These are phyloP conservation scores for Pseudomassariella vexata DNA, from an alignment of 2,329 filamentous ascomycete genomes.

Conservation along the genomic window DNA sequence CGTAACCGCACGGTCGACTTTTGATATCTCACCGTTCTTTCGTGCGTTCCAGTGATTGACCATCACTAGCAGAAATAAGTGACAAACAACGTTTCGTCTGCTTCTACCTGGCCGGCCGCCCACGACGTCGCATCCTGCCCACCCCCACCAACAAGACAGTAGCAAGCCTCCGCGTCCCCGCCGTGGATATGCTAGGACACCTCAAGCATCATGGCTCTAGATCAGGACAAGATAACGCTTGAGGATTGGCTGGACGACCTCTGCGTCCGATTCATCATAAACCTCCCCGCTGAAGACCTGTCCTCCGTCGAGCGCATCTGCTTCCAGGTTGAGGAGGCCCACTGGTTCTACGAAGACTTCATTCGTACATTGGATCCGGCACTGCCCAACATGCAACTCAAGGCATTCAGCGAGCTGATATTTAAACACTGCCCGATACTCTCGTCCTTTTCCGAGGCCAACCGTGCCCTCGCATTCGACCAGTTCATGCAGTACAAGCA, in stretches of 20 bases:
- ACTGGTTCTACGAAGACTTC: conserved; percentile 99
- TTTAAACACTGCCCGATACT: conserved; percentile 92
- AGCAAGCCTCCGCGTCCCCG: conserved; percentile 1
- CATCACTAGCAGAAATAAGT: too few species aligned
- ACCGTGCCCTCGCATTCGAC: conserved; percentile 78
- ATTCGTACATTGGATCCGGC: conserved; percentile 82
- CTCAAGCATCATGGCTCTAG: conserved; percentile 4
- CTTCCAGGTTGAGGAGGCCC: conserved; percentile 97
- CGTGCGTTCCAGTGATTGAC: too few species aligned
- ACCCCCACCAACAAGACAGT: too few species aligned
- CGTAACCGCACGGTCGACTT: too few species aligned
- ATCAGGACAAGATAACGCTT: conserved; percentile 9
- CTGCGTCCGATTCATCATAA: conserved; percentile 96
- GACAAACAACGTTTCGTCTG: too few species aligned
- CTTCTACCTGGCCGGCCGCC: too few species aligned
- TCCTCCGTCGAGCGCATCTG: conserved; percentile 88
- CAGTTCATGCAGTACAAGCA: conserved; percentile 94
- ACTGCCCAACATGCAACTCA: conserved; percentile 78
- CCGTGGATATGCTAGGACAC: conserved; percentile 8
- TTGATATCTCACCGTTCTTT: too few species aligned
- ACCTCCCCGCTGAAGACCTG: conserved; percentile 87
- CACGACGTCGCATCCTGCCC: too few species aligned
- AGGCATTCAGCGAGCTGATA: conserved; percentile 81
- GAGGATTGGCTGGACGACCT: conserved; percentile 78
- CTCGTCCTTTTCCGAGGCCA: conserved; percentile 70